A percentile compares a stretch with the other conserved stretches of the same genome.
Evolutionary conservation across 441 rosid species (phyloP).

Genomic region (Croton laevigatus): DNA sequence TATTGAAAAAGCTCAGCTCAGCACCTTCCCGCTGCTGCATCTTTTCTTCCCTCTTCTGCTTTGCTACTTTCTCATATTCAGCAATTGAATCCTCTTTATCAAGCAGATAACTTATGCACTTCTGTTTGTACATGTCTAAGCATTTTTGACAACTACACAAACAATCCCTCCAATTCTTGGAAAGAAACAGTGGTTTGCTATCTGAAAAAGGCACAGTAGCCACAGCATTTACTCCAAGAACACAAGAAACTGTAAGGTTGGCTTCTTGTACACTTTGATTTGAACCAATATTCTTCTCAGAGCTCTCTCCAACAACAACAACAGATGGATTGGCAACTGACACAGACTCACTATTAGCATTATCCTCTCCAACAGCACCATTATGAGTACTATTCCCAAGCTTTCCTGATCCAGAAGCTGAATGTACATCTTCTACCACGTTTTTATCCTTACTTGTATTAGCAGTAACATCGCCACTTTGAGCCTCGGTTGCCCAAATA

Average conservation of each 20-base stretch:
- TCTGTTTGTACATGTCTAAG: conserved; percentile 55
- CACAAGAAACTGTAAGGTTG: conserved; percentile 33
- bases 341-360: conserved; percentile 22
- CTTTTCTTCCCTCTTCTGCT: conserved; percentile 87
- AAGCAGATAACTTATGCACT: conserved; percentile 56
- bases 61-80: conserved; percentile 83
- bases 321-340: conserved; percentile 26
- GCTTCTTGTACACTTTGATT: conserved; percentile 23
- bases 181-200: conserved; percentile 64
- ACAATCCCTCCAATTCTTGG: conserved; percentile 75
- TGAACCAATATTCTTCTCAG: conserved; percentile 34
- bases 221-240: conserved; percentile 34
- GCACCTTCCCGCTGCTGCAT: conserved; percentile 78
- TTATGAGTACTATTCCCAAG: conserved; percentile 33
- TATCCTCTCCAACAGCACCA: conserved; percentile 22
- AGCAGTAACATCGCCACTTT: conserved; percentile 23
- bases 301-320: conserved; percentile 43
- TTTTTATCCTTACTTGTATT: conserved; percentile 45
- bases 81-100: conserved; percentile 83
- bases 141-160: conserved; percentile 80
- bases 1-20: conserved; percentile 56
- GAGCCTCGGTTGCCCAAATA: conserved; percentile 48
- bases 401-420: conserved; percentile 38
- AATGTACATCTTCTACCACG: conserved; percentile 37
- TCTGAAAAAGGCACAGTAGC: conserved; percentile 30